Base-by-base conservation (phyloP, 352 stramenopile genomes). In the Phytophthora tubulina region DNA sequence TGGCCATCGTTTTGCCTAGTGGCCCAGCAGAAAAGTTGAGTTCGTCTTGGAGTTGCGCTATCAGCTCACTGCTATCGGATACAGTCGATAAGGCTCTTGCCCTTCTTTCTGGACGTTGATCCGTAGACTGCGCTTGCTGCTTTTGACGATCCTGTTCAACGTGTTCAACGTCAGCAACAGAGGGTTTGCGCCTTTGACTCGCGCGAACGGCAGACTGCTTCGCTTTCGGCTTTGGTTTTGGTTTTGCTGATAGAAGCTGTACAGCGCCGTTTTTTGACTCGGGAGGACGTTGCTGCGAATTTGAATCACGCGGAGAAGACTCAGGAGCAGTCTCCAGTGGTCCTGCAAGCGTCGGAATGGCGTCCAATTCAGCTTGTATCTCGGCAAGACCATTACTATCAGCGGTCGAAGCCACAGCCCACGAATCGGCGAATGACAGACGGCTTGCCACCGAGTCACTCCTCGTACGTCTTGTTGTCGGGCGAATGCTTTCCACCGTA, bases 361-460 rank as follows among this genome's bases (percentile, higher is more conserved):
- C 49, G 14, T 79, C 67, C 27, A 85, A 41, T 50, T 82, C 78
- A 69, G 67, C 67, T 73, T 85, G 74, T 45, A 80, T 54, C 15
- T 58, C 65, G 15, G 53, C 58, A 41, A 82, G 54, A 39, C 67
- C 74, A 62, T 82, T 68, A 52, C 65, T 81, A 45, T 80, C 71
- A 27, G 58, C 62, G 6, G 41, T 52, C 17, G 64, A 79, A 68
- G 54, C 73, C 13, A 54, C 50, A 36, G 57, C 58, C 51, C 58
- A 73, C 33, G 73, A 74, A 27, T 74, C 53, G 52, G 45, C 10
- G 13, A 70, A 38, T 15, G 67, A 71, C 61, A 71, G 21, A 45
- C 17, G 46, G 33, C 56, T 78, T 7, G 55, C 33, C 13, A 59
- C 44, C 11, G 55, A 75, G 2, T 64, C 41, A 50, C 15, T 67